Evolutionary conservation across 345 rosid genomes (phyloP), one percentile per base, ranked within the genome.

Genomic region (Laguncularia racemosa): DNA sequence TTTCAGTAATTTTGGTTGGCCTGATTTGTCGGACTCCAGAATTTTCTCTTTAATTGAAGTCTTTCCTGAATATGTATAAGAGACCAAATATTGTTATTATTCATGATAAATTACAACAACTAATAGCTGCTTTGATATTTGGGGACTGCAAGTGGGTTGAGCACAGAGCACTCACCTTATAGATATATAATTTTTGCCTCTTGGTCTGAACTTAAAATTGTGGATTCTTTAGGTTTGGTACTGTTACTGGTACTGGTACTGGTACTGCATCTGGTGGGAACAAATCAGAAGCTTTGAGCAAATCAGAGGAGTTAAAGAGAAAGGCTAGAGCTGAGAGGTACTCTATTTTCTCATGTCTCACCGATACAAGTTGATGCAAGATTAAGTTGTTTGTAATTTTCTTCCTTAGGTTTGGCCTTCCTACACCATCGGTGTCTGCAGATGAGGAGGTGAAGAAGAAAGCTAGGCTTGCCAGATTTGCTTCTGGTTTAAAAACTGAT

Each of bases 251-350:
- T n/a, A n/a, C n/a, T n/a, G n/a, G n/a, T n/a, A 33, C 40, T 71
- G 97, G 97, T 51, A 74, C 90, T 58, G 74, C 58, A 16, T 52
- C 74, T 12, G 54, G 62, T 6, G 46, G 52, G 23, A 68, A 69
- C 47, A 80, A 56, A 20, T 65, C 85, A 20, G 92, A 69, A 16
- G 75, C 52, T 49, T 49, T 70, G 53, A 85, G 83, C 67, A 80
- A 78, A 53, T 74, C 88, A 0, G 99, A 89, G 76, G 92, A 83
- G 56, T 59, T 79, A 69, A 93, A 89, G 77, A 87, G 95, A 70
- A 93, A 85, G 71, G 90, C 96, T 61, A 75, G 99, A 71, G 96
- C 95, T 59, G 97, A 89, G 76, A 89, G 99, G 99, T 93, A 56
- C 47, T 40, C 16, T 43, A 6, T 33, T 3, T 46, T 44, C 20